Conservation (phyloP, 1,284 basidiomycete species). For the Pseudozyma tsukubaensis region DNA sequence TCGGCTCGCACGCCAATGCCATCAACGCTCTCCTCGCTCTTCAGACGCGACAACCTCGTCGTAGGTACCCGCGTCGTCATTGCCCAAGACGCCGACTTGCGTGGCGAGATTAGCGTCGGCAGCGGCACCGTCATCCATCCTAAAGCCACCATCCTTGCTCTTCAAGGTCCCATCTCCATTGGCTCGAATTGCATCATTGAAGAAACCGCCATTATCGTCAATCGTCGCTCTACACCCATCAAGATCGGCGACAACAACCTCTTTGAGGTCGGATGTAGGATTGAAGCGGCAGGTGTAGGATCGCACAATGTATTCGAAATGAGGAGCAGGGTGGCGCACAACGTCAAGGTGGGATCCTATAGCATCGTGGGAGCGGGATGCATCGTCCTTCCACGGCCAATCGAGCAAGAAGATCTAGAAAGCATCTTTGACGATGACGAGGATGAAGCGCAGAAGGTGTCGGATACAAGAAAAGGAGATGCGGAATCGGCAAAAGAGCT, state of each 20-base stretch:
- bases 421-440: slow-evolving; percentile 24
- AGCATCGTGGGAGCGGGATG: slow-evolving; percentile 85
- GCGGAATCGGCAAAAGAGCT: not conserved
- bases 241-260: slow-evolving; percentile 89
- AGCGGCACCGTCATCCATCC: slow-evolving; percentile 85
- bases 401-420: slow-evolving; percentile 20
- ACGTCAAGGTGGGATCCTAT: slow-evolving; percentile 79
- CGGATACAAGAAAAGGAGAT: not conserved
- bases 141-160: slow-evolving; percentile 87
- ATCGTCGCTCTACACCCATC: slow-evolving; percentile 77
- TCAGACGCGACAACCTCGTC: slow-evolving; percentile 53
- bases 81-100: slow-evolving; percentile 54
- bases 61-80: slow-evolving; percentile 56
- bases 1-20: not conserved
- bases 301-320: slow-evolving; percentile 86
- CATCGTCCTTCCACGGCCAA: slow-evolving; percentile 43
- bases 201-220: slow-evolving; percentile 86
- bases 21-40: slow-evolving; percentile 12
- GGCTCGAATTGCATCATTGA: slow-evolving; percentile 90
- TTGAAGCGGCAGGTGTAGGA: slow-evolving; percentile 85
- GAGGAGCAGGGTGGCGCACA: slow-evolving; percentile 80
- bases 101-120: slow-evolving; percentile 59
- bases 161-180: slow-evolving; percentile 85
- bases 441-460: not conserved
- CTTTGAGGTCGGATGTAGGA: slow-evolving; percentile 91